These are phyloP conservation scores for Penicillium sclerotiorum DNA, from an alignment of 2,329 filamentous ascomycete species.

Conservation along the genomic window DNA sequence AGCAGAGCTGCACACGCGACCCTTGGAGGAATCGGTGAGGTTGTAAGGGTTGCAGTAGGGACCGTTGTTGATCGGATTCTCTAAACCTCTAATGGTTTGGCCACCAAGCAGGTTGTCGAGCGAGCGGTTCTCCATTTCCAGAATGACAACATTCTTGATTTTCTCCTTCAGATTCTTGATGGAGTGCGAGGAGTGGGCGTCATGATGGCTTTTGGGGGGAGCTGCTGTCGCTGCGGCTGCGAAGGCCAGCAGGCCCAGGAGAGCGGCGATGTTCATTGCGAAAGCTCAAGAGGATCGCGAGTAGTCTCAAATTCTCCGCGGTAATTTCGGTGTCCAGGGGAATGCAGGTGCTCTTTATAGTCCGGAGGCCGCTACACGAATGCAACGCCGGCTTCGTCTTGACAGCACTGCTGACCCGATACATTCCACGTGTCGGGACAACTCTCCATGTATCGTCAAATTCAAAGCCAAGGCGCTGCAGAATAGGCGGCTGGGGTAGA, in stretches of 20 bases:
- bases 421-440: neutral
- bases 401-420: neutral
- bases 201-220: slow-evolving; percentile 4
- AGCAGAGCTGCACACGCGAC: slow-evolving; percentile 35
- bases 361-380: too few relatives aligned
- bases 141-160: slow-evolving; percentile 42
- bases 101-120: slow-evolving; percentile 50
- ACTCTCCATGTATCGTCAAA: neutral
- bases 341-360: neutral
- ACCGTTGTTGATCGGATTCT: slow-evolving; percentile 48
- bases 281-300: too few relatives aligned
- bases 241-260: slow-evolving; percentile 30
- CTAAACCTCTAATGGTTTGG: slow-evolving; percentile 40
- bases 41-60: slow-evolving; percentile 48
- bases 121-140: slow-evolving; percentile 49
- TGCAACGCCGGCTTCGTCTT: neutral
- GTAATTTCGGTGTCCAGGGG: too few relatives aligned
- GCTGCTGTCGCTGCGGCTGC: slow-evolving; percentile 22
- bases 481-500: too few relatives aligned
- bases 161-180: slow-evolving; percentile 34
- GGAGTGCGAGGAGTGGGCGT: slow-evolving; percentile 13
- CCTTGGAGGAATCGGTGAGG: slow-evolving; percentile 32
- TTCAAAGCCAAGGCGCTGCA: too few relatives aligned
- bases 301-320: neutral
- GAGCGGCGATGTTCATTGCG: slow-evolving; percentile 26